phyloP scores from a whole-genome alignment of 257 asterid species.

The Solanum peruvianum region DNA sequence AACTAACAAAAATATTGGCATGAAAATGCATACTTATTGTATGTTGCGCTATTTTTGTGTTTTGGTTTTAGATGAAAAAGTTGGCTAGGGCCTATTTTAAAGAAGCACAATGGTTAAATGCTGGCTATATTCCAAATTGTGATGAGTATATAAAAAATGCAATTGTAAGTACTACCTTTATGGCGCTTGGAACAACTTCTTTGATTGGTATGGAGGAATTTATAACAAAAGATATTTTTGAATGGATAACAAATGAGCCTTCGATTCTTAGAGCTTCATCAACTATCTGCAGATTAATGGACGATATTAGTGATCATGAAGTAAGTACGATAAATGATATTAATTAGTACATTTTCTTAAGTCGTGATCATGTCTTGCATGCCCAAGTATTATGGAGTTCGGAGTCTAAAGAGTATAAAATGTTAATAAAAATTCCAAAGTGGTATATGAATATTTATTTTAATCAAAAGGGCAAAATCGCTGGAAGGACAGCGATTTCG shows the following conservation, averaged over 20 bases:
- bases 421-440: too few species aligned
- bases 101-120: not conserved
- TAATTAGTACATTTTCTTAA: too few species aligned
- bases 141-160: not conserved
- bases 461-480: too few species aligned
- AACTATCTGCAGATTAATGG: slow-evolving; percentile 13
- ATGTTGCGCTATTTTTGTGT: not conserved
- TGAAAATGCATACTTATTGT: too few species aligned
- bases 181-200: slow-evolving; percentile 1
- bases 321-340: not conserved
- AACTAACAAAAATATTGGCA: too few species aligned
- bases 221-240: slow-evolving; percentile 6
- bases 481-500: too few species aligned
- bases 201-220: slow-evolving; percentile 20
- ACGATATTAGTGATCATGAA: slow-evolving; percentile 18
- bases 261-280: slow-evolving; percentile 8
- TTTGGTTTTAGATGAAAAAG: not conserved
- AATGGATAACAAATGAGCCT: slow-evolving; percentile 14
- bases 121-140: not conserved
- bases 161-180: not conserved
- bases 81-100: not conserved
- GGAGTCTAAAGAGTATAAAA: too few species aligned
- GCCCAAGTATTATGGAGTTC: too few species aligned
- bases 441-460: too few species aligned
- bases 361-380: too few species aligned